Evolutionary conservation across 495 filamentous ascomycete genomes (phyloP), one percentile per base, ranked within the genome.

Genomic region (Penicillium arizonense): DNA sequence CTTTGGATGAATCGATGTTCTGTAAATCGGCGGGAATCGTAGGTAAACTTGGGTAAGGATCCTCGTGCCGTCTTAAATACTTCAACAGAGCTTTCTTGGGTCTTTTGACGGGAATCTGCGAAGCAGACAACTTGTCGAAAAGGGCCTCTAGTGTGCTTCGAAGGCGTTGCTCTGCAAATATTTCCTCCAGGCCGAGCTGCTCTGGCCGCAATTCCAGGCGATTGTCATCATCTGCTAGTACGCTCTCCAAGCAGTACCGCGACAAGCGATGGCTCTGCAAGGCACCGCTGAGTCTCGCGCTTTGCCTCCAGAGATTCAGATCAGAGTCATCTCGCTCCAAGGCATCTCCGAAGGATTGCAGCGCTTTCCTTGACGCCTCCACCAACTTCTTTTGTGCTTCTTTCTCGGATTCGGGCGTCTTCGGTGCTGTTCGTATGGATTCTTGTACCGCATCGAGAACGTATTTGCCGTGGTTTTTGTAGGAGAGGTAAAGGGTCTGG

Each of bases 391-490:
- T 58, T 32, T 69, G 64, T 12, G 77, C 63, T 5, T 71, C 65
- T 32, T 69, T 36, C 14, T 79, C 67, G 24, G 71, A 53, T 1
- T 80, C 69, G 6, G 68, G 50, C 0, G 67, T 58, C 30, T 70
- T 46, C 2, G 66, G 50, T 2, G 52, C 44, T 7, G 63, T 54
- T 18, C 64, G 57, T 7, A 76, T 40, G 8, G 56, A 41, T 10
- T 72, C 65, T 30, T 82, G 84, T 16, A 96, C 75, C 45, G 80
- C 76, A 58, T 98, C 94, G 23, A 98, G 76, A 20, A 86, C 69
- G 64, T 91, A 97, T 62, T 96, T 87, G 44, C 91, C 95, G 70
- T 92, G 84, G 65, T 97, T 97, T 63, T 99, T 99, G 76, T 91
- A 90, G 4, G 93, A 85, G 6, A 99, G 80, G 57, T 95, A 96